These are phyloP conservation scores for Ramaria rubella DNA, from an alignment of 768 basidiomycete genomes.

Conservation along the genomic window DNA sequence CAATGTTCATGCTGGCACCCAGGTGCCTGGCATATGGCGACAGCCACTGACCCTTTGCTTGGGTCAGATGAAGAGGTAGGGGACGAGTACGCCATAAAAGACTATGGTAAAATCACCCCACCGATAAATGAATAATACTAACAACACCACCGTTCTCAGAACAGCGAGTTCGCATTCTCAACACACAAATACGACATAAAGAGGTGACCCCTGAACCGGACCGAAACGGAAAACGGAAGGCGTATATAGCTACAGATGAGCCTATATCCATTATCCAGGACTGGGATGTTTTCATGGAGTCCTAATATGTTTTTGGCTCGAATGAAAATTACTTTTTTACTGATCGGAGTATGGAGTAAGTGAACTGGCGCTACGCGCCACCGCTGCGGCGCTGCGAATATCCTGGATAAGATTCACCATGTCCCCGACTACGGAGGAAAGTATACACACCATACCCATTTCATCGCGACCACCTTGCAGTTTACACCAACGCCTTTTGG, in stretches of 20 bases:
- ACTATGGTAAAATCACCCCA: conserved; percentile 47
- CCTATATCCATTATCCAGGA: neutral
- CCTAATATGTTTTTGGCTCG: neutral
- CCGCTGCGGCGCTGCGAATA: no score
- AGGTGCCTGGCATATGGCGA: conserved; percentile 72
- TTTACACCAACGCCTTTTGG: conserved; percentile 20
- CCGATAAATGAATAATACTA: neutral
- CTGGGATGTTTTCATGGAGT: neutral
- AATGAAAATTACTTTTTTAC: no score
- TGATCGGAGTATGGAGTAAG: no score
- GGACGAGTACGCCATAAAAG: conserved; percentile 58
- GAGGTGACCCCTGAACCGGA: conserved; percentile 2
- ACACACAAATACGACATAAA: neutral
- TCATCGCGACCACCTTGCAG: conserved; percentile 22
- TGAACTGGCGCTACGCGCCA: no score
- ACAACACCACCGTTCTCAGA: neutral
- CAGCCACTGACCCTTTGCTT: conserved; percentile 59
- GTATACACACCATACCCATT: conserved; percentile 29
- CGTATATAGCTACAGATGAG: neutral
- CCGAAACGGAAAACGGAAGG: neutral
- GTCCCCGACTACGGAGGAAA: conserved; percentile 2
- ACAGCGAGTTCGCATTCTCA: conserved; percentile 3
- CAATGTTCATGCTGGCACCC: neutral
- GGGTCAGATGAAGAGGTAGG: conserved; percentile 69
- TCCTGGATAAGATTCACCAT: no score